Evolutionary conservation across 2,329 filamentous ascomycete genomes (phyloP).

Genomic region (Aspergillus aculeatinus): DNA sequence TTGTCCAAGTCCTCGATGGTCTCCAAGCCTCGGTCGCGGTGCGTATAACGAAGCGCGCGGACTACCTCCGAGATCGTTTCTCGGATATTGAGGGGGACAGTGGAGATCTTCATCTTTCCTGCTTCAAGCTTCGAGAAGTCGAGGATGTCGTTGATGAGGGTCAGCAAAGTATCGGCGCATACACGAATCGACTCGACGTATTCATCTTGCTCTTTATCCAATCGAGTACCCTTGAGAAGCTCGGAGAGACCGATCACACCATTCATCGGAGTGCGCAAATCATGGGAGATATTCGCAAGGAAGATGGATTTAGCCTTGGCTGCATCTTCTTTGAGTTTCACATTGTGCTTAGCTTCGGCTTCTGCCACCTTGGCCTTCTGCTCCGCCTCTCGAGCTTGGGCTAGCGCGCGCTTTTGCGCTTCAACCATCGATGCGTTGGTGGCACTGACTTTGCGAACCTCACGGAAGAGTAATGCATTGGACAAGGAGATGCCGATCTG

Average conservation of each 20-base stretch:
- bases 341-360: constrained; percentile 63
- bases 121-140: constrained; percentile 88
- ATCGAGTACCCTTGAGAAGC: constrained; percentile 57
- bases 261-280: constrained; percentile 92
- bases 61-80: constrained; percentile 65
- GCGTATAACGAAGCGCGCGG: constrained; percentile 62
- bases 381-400: constrained; percentile 61
- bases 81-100: constrained; percentile 75
- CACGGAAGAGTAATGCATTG: constrained; percentile 62
- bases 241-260: constrained; percentile 80
- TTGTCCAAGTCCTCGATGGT: constrained; percentile 65
- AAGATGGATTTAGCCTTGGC: constrained; percentile 83
- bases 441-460: constrained; percentile 61
- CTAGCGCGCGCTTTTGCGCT: constrained; percentile 62
- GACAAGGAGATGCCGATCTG: constrained; percentile 65
- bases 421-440: constrained; percentile 66
- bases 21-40: constrained; percentile 59
- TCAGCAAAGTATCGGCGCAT: constrained; percentile 73
- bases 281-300: constrained; percentile 86
- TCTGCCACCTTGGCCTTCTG: constrained; percentile 65
- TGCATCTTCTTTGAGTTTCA: constrained; percentile 66
- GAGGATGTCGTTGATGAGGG: constrained; percentile 87
- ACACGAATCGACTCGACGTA: constrained; percentile 65
- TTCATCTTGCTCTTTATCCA: constrained; percentile 60
- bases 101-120: constrained; percentile 83